phyloP scores from a whole-genome alignment of 2,329 filamentous ascomycete genomes.

The Talaromyces sp. region DNA sequence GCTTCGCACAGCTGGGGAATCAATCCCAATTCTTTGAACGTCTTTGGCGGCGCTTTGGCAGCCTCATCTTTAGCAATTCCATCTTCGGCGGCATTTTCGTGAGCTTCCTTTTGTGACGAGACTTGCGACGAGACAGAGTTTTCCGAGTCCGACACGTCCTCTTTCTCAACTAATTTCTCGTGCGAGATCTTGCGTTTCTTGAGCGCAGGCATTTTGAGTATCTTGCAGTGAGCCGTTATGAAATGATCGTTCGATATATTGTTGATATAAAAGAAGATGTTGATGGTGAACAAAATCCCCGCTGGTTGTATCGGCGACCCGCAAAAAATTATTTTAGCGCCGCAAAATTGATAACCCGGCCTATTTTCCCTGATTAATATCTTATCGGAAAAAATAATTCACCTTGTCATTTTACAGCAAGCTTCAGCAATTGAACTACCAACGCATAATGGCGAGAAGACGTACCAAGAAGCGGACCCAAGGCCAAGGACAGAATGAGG shows the following conservation, averaged over 20 bases:
- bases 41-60: conserved; percentile 34
- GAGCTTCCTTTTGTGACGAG: conserved; percentile 12
- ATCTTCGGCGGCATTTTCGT: conserved; percentile 11
- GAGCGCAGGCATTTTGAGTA: conserved; percentile 33
- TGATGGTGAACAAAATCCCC: conserved; percentile 14
- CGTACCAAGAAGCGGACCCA: conserved; percentile 89
- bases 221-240: conserved; percentile 16
- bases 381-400: conserved; percentile 29
- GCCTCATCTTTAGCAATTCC: conserved; percentile 15
- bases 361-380: conserved; percentile 31
- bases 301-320: conserved; percentile 7
- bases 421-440: background rate
- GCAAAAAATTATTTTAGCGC: conserved; percentile 30
- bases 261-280: background rate
- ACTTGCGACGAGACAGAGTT: conserved; percentile 19
- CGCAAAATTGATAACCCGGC: conserved; percentile 39
- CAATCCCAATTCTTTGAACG: conserved; percentile 62
- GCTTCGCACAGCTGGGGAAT: conserved; percentile 86
- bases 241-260: no score
- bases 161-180: conserved; percentile 16
- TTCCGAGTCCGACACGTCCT: conserved; percentile 21
- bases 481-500: conserved; percentile 59
- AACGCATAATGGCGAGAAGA: conserved; percentile 65
- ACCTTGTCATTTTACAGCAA: background rate
- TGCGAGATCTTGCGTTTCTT: conserved; percentile 42